Conservation (phyloP, 805 yeast genomes). For the Metschnikowia matae region DNA sequence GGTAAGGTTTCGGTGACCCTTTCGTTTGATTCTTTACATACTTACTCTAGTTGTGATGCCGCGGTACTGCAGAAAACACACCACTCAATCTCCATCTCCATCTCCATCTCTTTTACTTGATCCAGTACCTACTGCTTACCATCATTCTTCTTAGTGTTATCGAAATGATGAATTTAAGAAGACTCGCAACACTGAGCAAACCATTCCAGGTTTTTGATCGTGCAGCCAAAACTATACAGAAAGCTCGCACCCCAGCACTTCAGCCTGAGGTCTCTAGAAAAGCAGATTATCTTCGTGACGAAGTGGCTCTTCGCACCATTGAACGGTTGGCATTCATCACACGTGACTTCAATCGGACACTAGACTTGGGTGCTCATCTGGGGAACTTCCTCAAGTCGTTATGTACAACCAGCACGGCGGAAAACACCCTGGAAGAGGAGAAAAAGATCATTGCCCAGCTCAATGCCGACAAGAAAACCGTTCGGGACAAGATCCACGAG, state of each 20-base stretch:
- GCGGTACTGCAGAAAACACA: constrained; percentile 4
- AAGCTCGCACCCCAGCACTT: constrained; percentile 47
- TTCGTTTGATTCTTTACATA: not conserved
- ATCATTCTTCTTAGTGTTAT: not conserved
- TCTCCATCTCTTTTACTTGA: not conserved
- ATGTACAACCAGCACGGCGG: constrained; percentile 24
- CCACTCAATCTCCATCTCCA: not conserved
- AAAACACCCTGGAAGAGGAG: constrained; percentile 30
- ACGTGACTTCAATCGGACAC: constrained; percentile 52
- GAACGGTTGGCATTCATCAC: constrained; percentile 74
- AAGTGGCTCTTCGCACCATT: constrained; percentile 66
- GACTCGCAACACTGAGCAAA: constrained; percentile 11
- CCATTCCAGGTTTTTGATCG: constrained; percentile 56
- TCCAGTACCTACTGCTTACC: not conserved
- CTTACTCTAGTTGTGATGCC: not conserved
- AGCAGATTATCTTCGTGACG: constrained; percentile 72
- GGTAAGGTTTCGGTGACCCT: not conserved
- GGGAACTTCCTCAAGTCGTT: constrained; percentile 55
- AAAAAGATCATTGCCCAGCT: constrained; percentile 37
- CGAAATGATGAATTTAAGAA: not conserved
- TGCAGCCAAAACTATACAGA: constrained; percentile 54
- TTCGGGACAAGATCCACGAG: constrained; percentile 48
- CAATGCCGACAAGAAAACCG: constrained; percentile 50
- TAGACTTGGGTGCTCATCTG: constrained; percentile 72
- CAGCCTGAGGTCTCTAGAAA: constrained; percentile 44